Conservation (phyloP, 768 basidiomycete species). For the Vishniacozyma victoriae region DNA sequence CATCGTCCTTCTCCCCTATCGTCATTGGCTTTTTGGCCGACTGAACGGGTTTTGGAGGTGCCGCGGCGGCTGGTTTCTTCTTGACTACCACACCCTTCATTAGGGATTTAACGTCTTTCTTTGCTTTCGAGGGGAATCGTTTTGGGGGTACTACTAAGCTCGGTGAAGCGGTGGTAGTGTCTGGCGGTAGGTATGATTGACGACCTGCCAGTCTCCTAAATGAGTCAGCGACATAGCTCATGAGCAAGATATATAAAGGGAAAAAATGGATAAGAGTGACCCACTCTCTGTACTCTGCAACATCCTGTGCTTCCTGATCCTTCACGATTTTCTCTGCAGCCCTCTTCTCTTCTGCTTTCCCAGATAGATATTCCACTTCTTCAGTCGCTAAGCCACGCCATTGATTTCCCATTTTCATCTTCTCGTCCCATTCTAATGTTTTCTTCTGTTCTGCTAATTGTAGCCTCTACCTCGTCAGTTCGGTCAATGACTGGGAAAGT, state of each 20-base stretch:
- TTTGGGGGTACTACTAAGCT: slow-evolving; percentile 7
- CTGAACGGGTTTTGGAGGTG: not conserved
- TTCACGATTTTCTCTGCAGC: slow-evolving; percentile 33
- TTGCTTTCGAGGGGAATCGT: slow-evolving; percentile 29
- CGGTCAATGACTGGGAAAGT: not conserved
- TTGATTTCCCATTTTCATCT: slow-evolving; percentile 50
- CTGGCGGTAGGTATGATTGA: not conserved
- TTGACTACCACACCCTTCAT: slow-evolving; percentile 45
- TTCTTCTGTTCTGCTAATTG: slow-evolving; percentile 42
- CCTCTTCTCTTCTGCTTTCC: slow-evolving; percentile 34
- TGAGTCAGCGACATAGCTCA: not conserved
- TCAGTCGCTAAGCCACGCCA: slow-evolving; percentile 49
- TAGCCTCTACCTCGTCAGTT: slow-evolving; percentile 19
- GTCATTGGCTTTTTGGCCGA: not conserved
- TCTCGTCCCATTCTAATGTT: slow-evolving; percentile 49
- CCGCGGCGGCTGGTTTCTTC: slow-evolving; percentile 39
- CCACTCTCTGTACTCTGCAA: slow-evolving; percentile 44
- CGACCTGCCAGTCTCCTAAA: not conserved
- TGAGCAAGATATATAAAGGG: not conserved
- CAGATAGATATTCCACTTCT: slow-evolving; percentile 46
- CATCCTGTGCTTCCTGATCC: slow-evolving; percentile 38
- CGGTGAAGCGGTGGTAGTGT: slow-evolving; percentile 1
- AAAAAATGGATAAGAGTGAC: slow-evolving; percentile 4
- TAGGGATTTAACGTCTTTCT: slow-evolving; percentile 42
- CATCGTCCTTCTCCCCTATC: not conserved